phyloP scores from a whole-genome alignment of 306 rosid genomes.

The Rubus idaeus region DNA sequence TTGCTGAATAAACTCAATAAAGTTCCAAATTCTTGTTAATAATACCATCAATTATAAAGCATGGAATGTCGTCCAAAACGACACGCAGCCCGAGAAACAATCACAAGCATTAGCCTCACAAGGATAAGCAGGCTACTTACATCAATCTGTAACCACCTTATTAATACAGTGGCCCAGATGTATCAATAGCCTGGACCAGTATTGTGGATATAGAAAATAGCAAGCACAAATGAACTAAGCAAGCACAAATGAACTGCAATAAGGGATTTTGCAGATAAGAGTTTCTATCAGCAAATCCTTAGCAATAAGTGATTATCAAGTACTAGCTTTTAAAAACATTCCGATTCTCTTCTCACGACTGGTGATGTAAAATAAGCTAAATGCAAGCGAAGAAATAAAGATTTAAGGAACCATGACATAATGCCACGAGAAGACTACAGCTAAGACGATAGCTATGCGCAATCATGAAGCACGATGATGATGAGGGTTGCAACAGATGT shows the following conservation, averaged over 20 bases:
- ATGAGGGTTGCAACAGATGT: no score
- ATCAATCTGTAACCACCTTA: slow-evolving; percentile 42
- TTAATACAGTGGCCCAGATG: slow-evolving; percentile 41
- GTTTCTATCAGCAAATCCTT: not conserved
- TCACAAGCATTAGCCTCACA: no score
- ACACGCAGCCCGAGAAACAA: slow-evolving; percentile 27
- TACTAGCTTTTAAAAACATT: slow-evolving; percentile 4
- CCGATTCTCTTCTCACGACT: not conserved
- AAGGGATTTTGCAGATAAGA: not conserved
- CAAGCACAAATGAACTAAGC: not conserved
- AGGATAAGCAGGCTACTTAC: slow-evolving; percentile 29
- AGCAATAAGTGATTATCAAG: not conserved
- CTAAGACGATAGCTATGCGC: not conserved
- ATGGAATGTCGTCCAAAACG: slow-evolving; percentile 45
- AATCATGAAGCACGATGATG: not conserved
- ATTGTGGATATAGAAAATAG: not conserved
- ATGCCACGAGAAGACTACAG: slow-evolving; percentile 9
- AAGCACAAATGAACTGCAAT: not conserved
- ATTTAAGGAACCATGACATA: not conserved
- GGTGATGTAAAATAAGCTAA: not conserved
- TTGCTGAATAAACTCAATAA: slow-evolving; percentile 3
- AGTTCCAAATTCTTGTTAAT: slow-evolving; percentile 11
- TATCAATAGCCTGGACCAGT: not conserved
- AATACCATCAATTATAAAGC: slow-evolving; percentile 21
- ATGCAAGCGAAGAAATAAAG: not conserved